Evolutionary conservation across 495 filamentous ascomycete genomes (phyloP).

Genomic region (Talaromyces liani): DNA sequence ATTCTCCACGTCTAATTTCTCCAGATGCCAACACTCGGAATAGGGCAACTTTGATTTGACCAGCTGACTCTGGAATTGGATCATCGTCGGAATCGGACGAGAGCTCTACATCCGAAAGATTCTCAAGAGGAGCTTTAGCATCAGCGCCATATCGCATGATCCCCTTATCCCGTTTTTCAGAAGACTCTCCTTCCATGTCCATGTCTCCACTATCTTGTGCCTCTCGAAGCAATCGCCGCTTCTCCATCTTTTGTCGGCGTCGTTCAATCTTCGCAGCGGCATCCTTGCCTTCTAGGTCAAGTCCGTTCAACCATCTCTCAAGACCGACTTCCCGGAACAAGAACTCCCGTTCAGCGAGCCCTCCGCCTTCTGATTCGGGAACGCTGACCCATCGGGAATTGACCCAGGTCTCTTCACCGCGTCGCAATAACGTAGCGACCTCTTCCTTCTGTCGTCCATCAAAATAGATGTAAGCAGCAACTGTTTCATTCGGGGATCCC

Average conservation of each 20-base stretch:
- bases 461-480: slow-evolving; percentile 98
- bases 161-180: slow-evolving; percentile 39
- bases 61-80: slow-evolving; percentile 84
- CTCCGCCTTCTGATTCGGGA: slow-evolving; percentile 81
- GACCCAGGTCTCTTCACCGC: slow-evolving; percentile 98
- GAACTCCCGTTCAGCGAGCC: slow-evolving; percentile 93
- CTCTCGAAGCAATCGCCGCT: slow-evolving; percentile 64
- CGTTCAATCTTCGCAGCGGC: slow-evolving; percentile 85
- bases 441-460: slow-evolving; percentile 94
- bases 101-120: slow-evolving; percentile 63
- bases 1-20: slow-evolving; percentile 94
- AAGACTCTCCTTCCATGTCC: slow-evolving; percentile 41
- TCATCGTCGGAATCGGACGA: slow-evolving; percentile 79
- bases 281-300: slow-evolving; percentile 84
- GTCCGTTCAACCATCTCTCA: slow-evolving; percentile 89
- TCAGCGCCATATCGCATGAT: slow-evolving; percentile 75
- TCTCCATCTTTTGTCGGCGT: slow-evolving; percentile 80
- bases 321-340: slow-evolving; percentile 95
- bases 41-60: slow-evolving; percentile 96
- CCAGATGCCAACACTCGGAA: slow-evolving; percentile 93
- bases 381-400: slow-evolving; percentile 97
- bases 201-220: slow-evolving; percentile 41
- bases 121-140: slow-evolving; percentile 62
- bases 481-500: slow-evolving; percentile 84
- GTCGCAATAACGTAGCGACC: slow-evolving; percentile 84